A percentile compares a stretch with the other conserved stretches of the same genome.
Evolutionary conservation across 116 monocot species (phyloP).

Genomic region (Phalaenopsis hybrid): DNA sequence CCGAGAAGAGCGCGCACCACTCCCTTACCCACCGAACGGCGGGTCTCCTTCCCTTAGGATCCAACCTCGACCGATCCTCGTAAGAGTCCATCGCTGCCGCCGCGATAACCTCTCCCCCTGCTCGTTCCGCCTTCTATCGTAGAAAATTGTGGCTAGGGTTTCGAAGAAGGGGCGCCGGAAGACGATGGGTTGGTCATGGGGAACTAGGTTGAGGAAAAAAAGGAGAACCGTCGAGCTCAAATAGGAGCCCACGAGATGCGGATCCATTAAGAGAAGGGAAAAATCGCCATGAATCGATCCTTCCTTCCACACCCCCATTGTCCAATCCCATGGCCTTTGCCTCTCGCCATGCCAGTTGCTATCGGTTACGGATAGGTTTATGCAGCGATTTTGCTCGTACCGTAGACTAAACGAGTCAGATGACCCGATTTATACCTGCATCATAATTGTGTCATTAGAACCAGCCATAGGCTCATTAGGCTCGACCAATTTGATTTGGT

Average conservation of each 20-base stretch:
- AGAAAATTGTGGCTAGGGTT: slow-evolving; percentile 5
- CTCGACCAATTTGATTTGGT: too few species aligned
- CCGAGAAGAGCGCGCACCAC: slow-evolving; percentile 35
- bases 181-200: neutral
- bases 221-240: slow-evolving; percentile 2
- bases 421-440: neutral
- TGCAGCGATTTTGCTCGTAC: neutral
- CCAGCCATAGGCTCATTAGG: too few species aligned
- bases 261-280: slow-evolving; percentile 9
- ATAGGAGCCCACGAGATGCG: slow-evolving; percentile 6
- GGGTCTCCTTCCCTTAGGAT: slow-evolving; percentile 19
- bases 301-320: slow-evolving; percentile 1
- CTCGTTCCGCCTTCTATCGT: neutral
- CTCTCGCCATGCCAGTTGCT: neutral
- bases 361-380: neutral
- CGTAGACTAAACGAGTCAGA: neutral
- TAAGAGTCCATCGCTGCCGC: slow-evolving; percentile 5
- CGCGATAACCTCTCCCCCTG: neutral
- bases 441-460: too few species aligned
- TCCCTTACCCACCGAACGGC: slow-evolving; percentile 72
- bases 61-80: slow-evolving; percentile 10
- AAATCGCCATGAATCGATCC: slow-evolving; percentile 9
- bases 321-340: slow-evolving; percentile 6
- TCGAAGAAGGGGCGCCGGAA: neutral
- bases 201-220: slow-evolving; percentile 2